Percentiles rank a stretch among this genome's conserved stretches.
Conservation (phyloP, 805 yeast species). For the Metschnikowia corniflorae region DNA sequence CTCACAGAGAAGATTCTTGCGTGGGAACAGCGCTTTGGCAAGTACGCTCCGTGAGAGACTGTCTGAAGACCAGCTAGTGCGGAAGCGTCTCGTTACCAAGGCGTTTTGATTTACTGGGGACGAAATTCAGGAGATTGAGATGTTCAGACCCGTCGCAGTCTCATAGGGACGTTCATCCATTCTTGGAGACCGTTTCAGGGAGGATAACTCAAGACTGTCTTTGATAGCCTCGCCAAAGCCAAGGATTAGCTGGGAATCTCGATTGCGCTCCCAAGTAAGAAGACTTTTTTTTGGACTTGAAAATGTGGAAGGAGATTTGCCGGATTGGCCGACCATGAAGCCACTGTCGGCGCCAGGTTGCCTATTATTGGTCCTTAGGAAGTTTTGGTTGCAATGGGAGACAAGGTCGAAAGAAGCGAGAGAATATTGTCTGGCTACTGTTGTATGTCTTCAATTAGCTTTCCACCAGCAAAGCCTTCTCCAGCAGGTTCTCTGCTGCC, state of each 20-base stretch:
- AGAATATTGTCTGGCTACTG: constrained; percentile 96
- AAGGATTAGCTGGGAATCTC: constrained; percentile 78
- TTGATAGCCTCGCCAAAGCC: constrained; percentile 69
- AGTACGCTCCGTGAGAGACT: constrained; percentile 42
- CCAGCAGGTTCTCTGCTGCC: constrained; percentile 80
- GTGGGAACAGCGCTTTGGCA: constrained; percentile 79
- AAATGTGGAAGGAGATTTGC: constrained; percentile 75
- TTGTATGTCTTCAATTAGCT: constrained; percentile 93
- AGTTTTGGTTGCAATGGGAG: constrained; percentile 91
- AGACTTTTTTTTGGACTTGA: constrained; percentile 78
- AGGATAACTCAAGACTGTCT: too few species aligned
- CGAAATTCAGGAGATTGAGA: too few species aligned
- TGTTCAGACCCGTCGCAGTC: too few species aligned
- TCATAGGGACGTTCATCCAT: too few species aligned
- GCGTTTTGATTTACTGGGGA: too few species aligned
- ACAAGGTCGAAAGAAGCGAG: constrained; percentile 83
- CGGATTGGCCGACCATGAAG: constrained; percentile 92
- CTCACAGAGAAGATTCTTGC: constrained; percentile 64
- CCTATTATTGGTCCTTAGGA: constrained; percentile 88
- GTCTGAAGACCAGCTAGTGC: too few species aligned
- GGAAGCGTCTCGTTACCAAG: too few species aligned
- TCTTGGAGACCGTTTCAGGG: too few species aligned
- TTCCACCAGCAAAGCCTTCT: constrained; percentile 59
- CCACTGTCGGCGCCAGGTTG: constrained; percentile 97
- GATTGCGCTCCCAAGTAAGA: constrained; percentile 96